Conservation (phyloP, 176 grass and related monocot species). For the Areca catechu region DNA sequence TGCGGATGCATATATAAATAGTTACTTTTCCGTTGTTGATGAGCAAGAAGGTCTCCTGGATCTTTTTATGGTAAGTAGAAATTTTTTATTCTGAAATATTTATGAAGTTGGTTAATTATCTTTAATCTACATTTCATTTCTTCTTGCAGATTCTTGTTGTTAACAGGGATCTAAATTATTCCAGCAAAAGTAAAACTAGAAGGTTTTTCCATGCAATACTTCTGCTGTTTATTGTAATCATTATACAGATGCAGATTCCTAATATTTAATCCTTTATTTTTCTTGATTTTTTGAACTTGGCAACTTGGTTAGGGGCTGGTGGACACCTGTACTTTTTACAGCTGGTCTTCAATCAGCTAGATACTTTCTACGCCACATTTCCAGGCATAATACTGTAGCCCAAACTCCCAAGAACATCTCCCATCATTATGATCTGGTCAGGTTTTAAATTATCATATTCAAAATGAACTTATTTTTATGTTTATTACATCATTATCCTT, state of each 20-base stretch:
- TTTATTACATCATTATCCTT: not conserved
- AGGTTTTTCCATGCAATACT: conserved; percentile 23
- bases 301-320: conserved; percentile 54
- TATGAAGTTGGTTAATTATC: too few relatives aligned
- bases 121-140: not conserved
- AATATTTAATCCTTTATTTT: not conserved
- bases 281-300: not conserved
- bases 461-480: not conserved
- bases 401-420: conserved; percentile 85
- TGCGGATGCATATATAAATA: conserved; percentile 80
- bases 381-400: conserved; percentile 57
- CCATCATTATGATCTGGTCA: conserved; percentile 84
- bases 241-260: not conserved
- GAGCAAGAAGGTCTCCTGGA: conserved; percentile 70
- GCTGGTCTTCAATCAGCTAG: conserved; percentile 65
- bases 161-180: conserved; percentile 44
- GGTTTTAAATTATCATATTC: not conserved
- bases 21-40: conserved; percentile 69
- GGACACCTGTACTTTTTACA: conserved; percentile 70
- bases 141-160: conserved; percentile 61
- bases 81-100: not conserved
- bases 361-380: conserved; percentile 69
- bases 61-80: conserved; percentile 58
- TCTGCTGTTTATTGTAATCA: not conserved
- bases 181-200: conserved; percentile 17